phyloP scores from a whole-genome alignment of 2,329 filamentous ascomycete species.

The Coniosporium tulheliwenetii region DNA sequence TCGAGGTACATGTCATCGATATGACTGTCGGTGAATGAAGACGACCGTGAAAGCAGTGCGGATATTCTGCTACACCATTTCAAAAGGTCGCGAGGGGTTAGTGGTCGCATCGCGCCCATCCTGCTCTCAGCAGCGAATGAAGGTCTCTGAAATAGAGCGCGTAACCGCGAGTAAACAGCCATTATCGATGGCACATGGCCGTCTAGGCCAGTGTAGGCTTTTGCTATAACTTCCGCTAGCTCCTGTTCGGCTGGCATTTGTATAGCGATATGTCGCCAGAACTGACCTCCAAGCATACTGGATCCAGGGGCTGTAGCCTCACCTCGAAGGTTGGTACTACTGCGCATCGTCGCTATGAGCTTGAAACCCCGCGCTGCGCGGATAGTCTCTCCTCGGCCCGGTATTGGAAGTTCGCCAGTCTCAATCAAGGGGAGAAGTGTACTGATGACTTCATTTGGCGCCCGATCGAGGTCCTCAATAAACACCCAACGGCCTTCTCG shows the following conservation, averaged over 20 bases:
- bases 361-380: constrained; percentile 73
- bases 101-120: constrained; percentile 42
- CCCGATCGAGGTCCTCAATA: constrained; percentile 91
- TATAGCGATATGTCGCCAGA: constrained; percentile 71
- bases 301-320: constrained; percentile 53
- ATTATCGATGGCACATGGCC: constrained; percentile 40
- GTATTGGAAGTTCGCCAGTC: constrained; percentile 76
- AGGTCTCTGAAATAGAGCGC: constrained; percentile 22
- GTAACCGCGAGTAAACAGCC: constrained; percentile 35
- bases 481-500: constrained; percentile 91
- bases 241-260: constrained; percentile 51
- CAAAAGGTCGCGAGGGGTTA: constrained; percentile 64
- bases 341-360: constrained; percentile 82
- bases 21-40: constrained; percentile 52
- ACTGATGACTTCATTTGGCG: constrained; percentile 87
- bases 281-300: constrained; percentile 62
- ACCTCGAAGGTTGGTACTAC: constrained; percentile 46
- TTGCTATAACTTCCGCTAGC: constrained; percentile 55
- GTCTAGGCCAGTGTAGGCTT: constrained; percentile 53
- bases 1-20: constrained; percentile 85
- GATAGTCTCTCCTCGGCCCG: constrained; percentile 74
- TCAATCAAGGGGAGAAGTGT: constrained; percentile 87
- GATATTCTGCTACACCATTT: constrained; percentile 79
- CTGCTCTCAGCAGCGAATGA: constrained; percentile 32
- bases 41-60: constrained; percentile 43